Evolutionary conservation across 2,329 filamentous ascomycete genomes (phyloP), one percentile per base, ranked within the genome.

Genomic region (Ophiocordyceps camponoti-floridani): DNA sequence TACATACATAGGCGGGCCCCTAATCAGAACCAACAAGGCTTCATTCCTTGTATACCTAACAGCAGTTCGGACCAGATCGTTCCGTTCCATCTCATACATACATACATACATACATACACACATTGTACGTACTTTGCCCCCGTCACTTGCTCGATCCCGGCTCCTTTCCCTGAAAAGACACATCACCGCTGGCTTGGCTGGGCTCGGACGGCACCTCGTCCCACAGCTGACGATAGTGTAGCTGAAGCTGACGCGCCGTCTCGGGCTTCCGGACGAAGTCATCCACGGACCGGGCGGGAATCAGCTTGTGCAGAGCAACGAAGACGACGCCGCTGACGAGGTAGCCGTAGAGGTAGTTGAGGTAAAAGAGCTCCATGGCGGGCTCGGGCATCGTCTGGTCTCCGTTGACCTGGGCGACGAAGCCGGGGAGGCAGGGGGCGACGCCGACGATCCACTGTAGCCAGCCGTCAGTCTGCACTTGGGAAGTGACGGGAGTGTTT

Each of bases 321-420:
- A 58, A 63, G 1, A 62, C 52, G 2, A 55, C 3, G 1, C 49
- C 60, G 35, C 61, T 63, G 1, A 59, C 53, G 0, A 59, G 33
- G 27, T 64, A 62, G 0, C 62, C 62, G 10, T 64, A 65, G 0
- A 65, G 18, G 31, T 63, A 65, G 48, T 61, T 64, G 43, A 64
- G 50, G 47, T 57, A 56, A 47, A 64, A 65, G 1, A 65, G 51
- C 46, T 65, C 58, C 0, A 48, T 65, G 43, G 58, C 64, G 4
- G 59, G 62, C 6, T 57, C 54, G 0, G 59, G 51, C 0, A 68
- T 56, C 1, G 40, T 50, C 6, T 64, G 53, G 3, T 53, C 54
- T 0, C 18, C n/a, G 42, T 64, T 59, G 11, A 68, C 58, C 4
- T 63, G 58, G 2, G 60, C 58, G 7, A 67, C 53, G 46, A 69